Base-by-base conservation (phyloP, 805 yeast species). In the Priceomyces medius region DNA sequence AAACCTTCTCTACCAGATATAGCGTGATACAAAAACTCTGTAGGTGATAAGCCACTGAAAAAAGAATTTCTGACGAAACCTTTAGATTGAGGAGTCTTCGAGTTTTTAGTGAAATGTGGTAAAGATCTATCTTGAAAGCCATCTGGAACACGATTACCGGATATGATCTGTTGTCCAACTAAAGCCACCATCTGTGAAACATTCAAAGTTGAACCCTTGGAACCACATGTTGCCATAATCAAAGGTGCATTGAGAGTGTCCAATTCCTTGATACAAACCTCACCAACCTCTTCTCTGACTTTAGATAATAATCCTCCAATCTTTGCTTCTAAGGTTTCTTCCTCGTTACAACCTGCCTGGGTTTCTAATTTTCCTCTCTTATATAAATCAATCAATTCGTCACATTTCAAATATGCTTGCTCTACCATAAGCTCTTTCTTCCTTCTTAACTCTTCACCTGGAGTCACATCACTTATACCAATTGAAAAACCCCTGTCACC, bases 1-100 rank as follows among this genome's bases (percentile, higher is more conserved):
- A 93, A 76, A 76, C 99, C 99, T 73, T 93, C 99, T 79, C 99
- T 88, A 74, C 99, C 99, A 60, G 99, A 98, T 97, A 93, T 93
- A 40, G 98, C 97, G 64, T 93, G 99, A 84, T 93, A 93, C 64
- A 93, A 90, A 66, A 93, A 93, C 66, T 93, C 99, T 66, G 93
- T 98, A 24, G 99, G 99, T 4, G 99, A 90, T 58, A 93, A 76
- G 28, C 99, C 99, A 74, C 98, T 83, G 61, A 91, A 76, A 61
- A 93, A 93, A 10, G 99, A 93, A 63, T 93, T 93, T 66, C 95
- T 97, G 46, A 93, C 96, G 57, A 93, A 93, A 57, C 99, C 99
- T 67, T 93, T 93, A 6, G 97, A 88, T 50, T 91, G 97, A 1
- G 99, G 99, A 31, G 97, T 88, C 63, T 91, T 90, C 50, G 98